Base-by-base conservation (phyloP, 1,284 basidiomycete genomes). In the Xerocomus amazonicus region DNA sequence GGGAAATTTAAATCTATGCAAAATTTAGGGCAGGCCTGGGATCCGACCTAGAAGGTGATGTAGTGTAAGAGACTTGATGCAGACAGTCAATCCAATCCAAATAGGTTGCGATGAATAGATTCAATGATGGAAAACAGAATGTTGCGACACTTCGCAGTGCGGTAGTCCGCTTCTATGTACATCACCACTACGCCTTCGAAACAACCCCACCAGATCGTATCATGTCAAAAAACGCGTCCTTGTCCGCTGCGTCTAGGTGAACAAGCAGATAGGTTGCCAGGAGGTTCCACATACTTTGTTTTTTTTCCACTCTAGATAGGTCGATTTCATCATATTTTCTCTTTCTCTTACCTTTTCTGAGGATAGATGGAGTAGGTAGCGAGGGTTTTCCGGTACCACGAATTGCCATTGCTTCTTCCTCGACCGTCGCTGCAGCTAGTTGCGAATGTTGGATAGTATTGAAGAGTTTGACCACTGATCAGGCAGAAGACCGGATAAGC, bases 391-490 rank as follows among this genome's bases (percentile, higher is more conserved):
- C 87, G 10, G 79, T 75, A 4, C 89, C 89, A 59, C 84, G 74
- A 17, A 72, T 65, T 13, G 76, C 70, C 66, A 85, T 88, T 44
- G 74, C 62, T 50, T 81, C 76, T 61, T 83, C 80, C 23, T 73
- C 75, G 16, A 74, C 75, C 8, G 66, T 74, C 14, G 73, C 65
- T 2, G 78, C 72, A 6, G 76, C 76, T 8, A 74, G 68, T 59
- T 91, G 88, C 9, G 87, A 81, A 58, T 89, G 85, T 57, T 90
- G 89, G 45, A 91, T 87, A 3, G 78, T 81, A 60, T 91, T 91
- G 71, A 91, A 91, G 12, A 91, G 71, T 59, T 87, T 83, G 10
- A 91, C 87, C 39, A 91, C 88, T 91, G 49, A 23, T 23, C 4
- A 4, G 23, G 47, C 43, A 40, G 33, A 32, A 38, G 13, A 23